These are phyloP conservation scores for Pugionium cornutum DNA, from an alignment of 345 rosid species.

Conservation along the genomic window DNA sequence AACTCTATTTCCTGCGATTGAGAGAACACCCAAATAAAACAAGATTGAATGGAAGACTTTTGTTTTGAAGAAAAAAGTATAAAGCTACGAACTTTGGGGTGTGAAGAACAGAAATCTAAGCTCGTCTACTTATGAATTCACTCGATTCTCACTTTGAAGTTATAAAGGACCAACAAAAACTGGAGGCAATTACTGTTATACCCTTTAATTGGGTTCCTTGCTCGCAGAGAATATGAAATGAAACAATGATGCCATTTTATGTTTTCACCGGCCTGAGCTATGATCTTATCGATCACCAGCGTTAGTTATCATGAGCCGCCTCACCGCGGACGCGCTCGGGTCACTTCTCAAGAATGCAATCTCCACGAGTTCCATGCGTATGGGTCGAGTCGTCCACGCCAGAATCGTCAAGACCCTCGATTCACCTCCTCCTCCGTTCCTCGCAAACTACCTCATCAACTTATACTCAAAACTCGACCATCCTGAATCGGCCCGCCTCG, in stretches of 20 bases:
- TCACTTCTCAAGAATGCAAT: conserved; percentile 54
- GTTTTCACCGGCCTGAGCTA: conserved; percentile 12
- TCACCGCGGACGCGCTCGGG: conserved; percentile 52
- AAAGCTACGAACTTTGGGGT: conserved; percentile 11
- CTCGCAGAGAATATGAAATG: not conserved
- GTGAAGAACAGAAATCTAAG: conserved; percentile 14
- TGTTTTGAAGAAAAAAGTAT: not conserved
- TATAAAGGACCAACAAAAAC: not conserved
- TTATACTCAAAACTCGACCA: conserved; percentile 79
- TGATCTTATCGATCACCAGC: conserved; percentile 33
- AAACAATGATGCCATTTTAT: conserved; percentile 18
- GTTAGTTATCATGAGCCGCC: conserved; percentile 48
- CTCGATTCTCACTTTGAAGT: not conserved
- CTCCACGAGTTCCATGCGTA: conserved; percentile 46
- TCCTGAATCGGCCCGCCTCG: conserved; percentile 53
- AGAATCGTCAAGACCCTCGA: conserved; percentile 54
- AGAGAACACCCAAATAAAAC: not conserved
- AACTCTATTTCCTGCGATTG: conserved; percentile 32
- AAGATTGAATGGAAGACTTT: not conserved
- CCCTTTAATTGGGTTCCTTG: conserved; percentile 1
- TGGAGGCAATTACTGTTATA: not conserved
- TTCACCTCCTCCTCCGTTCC: conserved; percentile 52
- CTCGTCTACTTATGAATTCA: conserved; percentile 1
- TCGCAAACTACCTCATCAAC: conserved; percentile 63
- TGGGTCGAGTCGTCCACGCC: conserved; percentile 70